Conservation (phyloP, 2,329 filamentous ascomycete species). For the Mycocentrospora acerina region DNA sequence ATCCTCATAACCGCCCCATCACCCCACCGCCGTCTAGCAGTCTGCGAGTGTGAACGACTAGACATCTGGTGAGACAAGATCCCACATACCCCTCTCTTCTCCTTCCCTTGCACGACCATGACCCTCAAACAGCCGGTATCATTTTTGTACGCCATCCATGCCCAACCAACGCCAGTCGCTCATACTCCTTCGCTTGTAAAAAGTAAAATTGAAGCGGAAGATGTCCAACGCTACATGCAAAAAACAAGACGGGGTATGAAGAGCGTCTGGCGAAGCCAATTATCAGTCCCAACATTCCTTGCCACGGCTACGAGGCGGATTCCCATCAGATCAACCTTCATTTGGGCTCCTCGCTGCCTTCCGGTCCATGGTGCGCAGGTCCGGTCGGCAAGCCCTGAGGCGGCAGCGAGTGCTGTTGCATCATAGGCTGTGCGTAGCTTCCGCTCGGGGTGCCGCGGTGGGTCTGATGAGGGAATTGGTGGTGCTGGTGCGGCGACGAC, state of each 20-base stretch:
- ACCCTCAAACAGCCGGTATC: slow-evolving; percentile 2
- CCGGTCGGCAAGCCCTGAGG: slow-evolving; percentile 39
- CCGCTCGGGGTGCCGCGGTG: slow-evolving; percentile 44
- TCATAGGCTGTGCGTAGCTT: slow-evolving; percentile 46
- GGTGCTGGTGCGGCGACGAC: slow-evolving; percentile 43
- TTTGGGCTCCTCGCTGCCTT: slow-evolving; percentile 40
- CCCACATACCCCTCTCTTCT: not conserved
- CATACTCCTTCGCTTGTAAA: slow-evolving; percentile 30
- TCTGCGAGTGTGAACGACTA: too few species aligned
- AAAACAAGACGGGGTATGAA: slow-evolving; percentile 23
- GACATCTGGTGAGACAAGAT: not conserved
- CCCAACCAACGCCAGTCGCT: slow-evolving; percentile 41
- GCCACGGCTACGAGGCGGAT: slow-evolving; percentile 12
- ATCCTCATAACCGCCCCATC: not conserved
- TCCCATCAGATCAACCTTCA: slow-evolving; percentile 22
- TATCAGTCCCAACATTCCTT: slow-evolving; percentile 4
- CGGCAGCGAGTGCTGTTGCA: slow-evolving; percentile 43
- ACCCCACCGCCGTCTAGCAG: not conserved
- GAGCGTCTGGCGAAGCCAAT: slow-evolving; percentile 11
- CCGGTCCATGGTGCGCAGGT: slow-evolving; percentile 36
- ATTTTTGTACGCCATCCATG: slow-evolving; percentile 21
- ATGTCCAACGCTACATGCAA: slow-evolving; percentile 36
- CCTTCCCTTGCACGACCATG: slow-evolving; percentile 2
- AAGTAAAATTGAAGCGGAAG: slow-evolving; percentile 5
- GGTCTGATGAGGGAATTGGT: slow-evolving; percentile 41